Evolutionary conservation across 257 asterid genomes (phyloP).

Genomic region (Plantago ovata): DNA sequence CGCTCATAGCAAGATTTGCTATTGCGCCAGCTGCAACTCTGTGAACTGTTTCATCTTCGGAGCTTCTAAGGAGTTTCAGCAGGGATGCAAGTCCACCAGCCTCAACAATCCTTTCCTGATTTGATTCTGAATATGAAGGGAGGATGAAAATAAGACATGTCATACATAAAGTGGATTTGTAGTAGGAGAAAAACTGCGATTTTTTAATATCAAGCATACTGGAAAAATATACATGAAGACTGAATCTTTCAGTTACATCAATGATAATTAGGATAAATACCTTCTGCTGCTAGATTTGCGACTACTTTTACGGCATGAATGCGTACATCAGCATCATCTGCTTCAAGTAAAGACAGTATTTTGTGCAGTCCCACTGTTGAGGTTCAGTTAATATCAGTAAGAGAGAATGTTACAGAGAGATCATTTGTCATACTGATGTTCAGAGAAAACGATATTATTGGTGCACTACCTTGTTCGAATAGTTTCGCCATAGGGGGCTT

Average conservation of each 20-base stretch:
- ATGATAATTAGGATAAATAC: conserved; percentile 27
- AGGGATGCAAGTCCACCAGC: conserved; percentile 84
- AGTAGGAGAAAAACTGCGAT: background rate
- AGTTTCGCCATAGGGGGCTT: conserved; percentile 67
- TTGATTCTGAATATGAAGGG: conserved; percentile 46
- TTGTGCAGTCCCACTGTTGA: conserved; percentile 80
- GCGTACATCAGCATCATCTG: conserved; percentile 82
- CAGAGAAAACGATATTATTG: background rate
- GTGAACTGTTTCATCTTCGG: conserved; percentile 67
- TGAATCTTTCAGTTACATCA: too few relatives aligned
- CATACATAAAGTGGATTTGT: background rate
- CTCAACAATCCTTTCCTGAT: conserved; percentile 78
- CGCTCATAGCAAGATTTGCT: conserved; percentile 93
- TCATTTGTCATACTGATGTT: background rate
- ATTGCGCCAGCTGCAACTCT: conserved; percentile 94
- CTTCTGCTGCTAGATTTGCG: conserved; percentile 96
- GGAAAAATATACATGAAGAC: too few relatives aligned
- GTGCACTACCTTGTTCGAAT: conserved; percentile 73
- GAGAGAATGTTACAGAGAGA: conserved; percentile 13
- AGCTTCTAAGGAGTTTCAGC: conserved; percentile 61
- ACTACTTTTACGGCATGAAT: conserved; percentile 95
- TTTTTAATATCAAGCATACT: background rate
- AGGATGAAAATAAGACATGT: background rate
- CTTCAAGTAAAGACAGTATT: conserved; percentile 78
- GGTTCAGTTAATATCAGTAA: conserved; percentile 15